These are phyloP conservation scores for Myxozyma neotropica DNA, from an alignment of 805 yeast genomes.

Conservation along the genomic window DNA sequence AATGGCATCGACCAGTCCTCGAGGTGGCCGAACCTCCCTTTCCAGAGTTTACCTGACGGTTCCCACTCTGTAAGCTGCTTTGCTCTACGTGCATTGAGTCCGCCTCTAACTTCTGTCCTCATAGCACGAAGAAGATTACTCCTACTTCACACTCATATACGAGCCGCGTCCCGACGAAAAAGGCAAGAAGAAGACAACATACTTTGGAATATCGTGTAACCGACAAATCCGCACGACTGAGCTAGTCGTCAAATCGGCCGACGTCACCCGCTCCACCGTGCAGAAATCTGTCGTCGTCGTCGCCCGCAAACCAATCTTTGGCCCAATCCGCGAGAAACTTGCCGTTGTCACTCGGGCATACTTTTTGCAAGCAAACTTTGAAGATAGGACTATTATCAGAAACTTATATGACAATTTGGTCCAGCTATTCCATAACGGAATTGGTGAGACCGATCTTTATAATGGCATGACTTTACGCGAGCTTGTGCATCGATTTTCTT, in stretches of 20 bases:
- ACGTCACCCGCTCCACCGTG: constrained; percentile 80
- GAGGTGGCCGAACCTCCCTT: constrained; percentile 86
- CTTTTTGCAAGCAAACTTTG: constrained; percentile 77
- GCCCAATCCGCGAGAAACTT: constrained; percentile 83
- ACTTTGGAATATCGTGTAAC: constrained; percentile 95
- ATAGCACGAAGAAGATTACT: constrained; percentile 87
- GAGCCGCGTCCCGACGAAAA: constrained; percentile 45
- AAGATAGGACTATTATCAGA: constrained; percentile 67
- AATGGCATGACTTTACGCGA: constrained; percentile 75
- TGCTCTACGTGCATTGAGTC: not conserved
- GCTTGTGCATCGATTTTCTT: constrained; percentile 59
- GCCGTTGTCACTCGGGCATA: constrained; percentile 86
- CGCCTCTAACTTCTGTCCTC: not conserved
- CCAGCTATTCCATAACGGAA: constrained; percentile 41
- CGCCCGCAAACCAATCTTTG: constrained; percentile 81
- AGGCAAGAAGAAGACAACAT: constrained; percentile 50
- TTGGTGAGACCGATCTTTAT: constrained; percentile 61
- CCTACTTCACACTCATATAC: constrained; percentile 81
- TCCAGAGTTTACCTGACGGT: constrained; percentile 96
- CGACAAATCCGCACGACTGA: constrained; percentile 73
- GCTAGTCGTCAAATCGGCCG: constrained; percentile 57
- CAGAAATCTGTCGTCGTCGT: constrained; percentile 90
- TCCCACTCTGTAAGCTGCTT: constrained; percentile 67
- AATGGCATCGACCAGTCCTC: constrained; percentile 45
- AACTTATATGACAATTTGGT: constrained; percentile 65